Conservation (phyloP, 176 grass and related monocot genomes). For the Avena eriantha region DNA sequence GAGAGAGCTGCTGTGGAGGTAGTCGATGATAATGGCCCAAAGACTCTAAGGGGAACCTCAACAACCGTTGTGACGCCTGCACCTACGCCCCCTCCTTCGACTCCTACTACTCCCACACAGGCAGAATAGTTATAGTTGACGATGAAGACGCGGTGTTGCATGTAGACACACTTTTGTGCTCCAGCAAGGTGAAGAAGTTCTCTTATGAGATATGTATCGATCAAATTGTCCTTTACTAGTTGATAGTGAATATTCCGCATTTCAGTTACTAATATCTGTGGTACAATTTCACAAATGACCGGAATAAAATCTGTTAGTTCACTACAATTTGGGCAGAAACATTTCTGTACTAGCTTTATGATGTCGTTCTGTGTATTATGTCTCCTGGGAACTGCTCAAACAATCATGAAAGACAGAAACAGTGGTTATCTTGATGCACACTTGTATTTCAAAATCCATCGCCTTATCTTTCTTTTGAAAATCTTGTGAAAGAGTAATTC, state of each 20-base stretch:
- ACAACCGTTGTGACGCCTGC: constrained; percentile 28
- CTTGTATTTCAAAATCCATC: constrained; percentile 12
- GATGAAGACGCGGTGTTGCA: constrained; percentile 45
- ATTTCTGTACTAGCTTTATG: background rate
- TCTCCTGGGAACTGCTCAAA: constrained; percentile 3
- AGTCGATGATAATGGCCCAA: constrained; percentile 51
- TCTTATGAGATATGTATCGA: constrained; percentile 35
- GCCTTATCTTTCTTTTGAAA: constrained; percentile 14
- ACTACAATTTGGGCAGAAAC: background rate
- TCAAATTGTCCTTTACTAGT: constrained; percentile 11
- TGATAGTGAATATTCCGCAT: constrained; percentile 24
- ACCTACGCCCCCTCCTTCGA: constrained; percentile 13
- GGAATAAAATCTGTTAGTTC: constrained; percentile 17
- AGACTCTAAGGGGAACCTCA: constrained; percentile 48
- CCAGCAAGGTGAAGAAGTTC: constrained; percentile 23
- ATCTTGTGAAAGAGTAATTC: constrained; percentile 8
- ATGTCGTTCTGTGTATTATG: background rate
- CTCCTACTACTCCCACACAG: constrained; percentile 45
- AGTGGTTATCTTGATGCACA: background rate
- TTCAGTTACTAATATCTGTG: background rate
- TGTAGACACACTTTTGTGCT: constrained; percentile 34
- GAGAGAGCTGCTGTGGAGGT: constrained; percentile 80
- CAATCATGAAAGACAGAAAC: constrained; percentile 17
- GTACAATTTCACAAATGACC: constrained; percentile 24
- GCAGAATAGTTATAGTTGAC: constrained; percentile 49